Evolutionary conservation across 2,329 filamentous ascomycete species (phyloP).

Genomic region (Furcasterigmium sp.): DNA sequence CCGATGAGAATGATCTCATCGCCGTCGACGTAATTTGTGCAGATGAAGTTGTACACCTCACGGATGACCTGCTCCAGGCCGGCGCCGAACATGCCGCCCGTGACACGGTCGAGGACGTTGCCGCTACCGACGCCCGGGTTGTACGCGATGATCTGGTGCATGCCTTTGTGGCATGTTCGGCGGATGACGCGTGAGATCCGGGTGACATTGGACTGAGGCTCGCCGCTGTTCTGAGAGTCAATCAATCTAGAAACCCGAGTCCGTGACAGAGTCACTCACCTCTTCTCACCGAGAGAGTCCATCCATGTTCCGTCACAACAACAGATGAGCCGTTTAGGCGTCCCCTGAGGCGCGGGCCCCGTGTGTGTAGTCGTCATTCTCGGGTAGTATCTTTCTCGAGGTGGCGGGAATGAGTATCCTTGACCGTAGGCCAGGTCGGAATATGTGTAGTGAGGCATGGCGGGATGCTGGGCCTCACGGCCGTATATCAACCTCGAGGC

Average conservation of each 20-base stretch:
- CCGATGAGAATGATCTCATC: slow-evolving; percentile 28
- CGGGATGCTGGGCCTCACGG: not conserved
- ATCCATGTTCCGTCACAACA: slow-evolving; percentile 33
- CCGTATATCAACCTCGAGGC: not conserved
- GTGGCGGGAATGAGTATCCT: not conserved
- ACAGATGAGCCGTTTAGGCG: slow-evolving; percentile 19
- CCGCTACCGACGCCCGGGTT: slow-evolving; percentile 27
- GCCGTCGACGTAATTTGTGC: slow-evolving; percentile 25
- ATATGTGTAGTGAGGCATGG: not conserved
- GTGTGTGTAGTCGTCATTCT: not conserved
- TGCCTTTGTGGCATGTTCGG: slow-evolving; percentile 18
- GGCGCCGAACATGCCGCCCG: slow-evolving; percentile 17
- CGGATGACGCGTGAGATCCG: slow-evolving; percentile 23
- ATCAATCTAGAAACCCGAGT: slow-evolving; percentile 3
- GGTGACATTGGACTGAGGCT: slow-evolving; percentile 22
- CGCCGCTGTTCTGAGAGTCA: slow-evolving; percentile 1
- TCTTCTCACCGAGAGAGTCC: slow-evolving; percentile 9
- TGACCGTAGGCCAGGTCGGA: not conserved
- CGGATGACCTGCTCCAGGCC: slow-evolving; percentile 21
- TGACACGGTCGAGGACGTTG: slow-evolving; percentile 13
- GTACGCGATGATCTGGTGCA: slow-evolving; percentile 30
- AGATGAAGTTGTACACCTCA: slow-evolving; percentile 29
- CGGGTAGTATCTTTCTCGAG: not conserved
- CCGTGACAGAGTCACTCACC: not conserved
- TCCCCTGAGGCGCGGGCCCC: not conserved